Evolutionary conservation across 2,329 filamentous ascomycete species (phyloP), one percentile per base, ranked within the genome.

Genomic region (Chrysoporthe austroafricana): DNA sequence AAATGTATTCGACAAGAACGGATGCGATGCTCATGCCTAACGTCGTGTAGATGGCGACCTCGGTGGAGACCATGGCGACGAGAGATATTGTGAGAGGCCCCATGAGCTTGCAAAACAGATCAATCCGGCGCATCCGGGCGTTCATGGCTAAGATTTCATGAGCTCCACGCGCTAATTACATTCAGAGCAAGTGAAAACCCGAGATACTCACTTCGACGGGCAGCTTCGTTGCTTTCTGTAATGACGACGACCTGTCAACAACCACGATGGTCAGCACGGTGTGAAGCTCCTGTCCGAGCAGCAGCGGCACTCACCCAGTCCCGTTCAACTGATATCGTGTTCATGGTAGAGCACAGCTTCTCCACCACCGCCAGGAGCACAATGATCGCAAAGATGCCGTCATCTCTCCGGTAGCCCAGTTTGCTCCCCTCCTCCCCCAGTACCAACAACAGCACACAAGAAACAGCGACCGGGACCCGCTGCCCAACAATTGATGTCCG

Each of bases 311-410:
- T 21, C 71, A 87, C 83, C 90, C 91, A 93, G 72, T 94, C 91
- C 73, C 88, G 81, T 75, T 93, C 91, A 0, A 94, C 84, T 0
- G 91, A 82, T 0, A 93, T 85, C 0, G 86, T 81, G 74, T 93
- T 93, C 75, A 88, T 83, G 2, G 68, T 70, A 1, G 88, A 83
- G 16, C 82, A 83, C 9, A 92, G 76, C 75, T 93, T 94, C 77
- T 94, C 91, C 1, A 90, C 73, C 66, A 90, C 91, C 0, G 89
- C 89, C 57, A 92, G 77, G 0, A 86, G 21, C 0, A 85, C 81
- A 2, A 82, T 66, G 0, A 77, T 43, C 0, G 73, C 74, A 50
- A 85, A 77, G 16, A 82, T 68, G 11, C 70, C 73, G 5, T 63
- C 5, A 4, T 63, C 59, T n/a, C 80, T 74, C 2, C 74, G 42